Evolutionary conservation across 2,329 filamentous ascomycete genomes (phyloP).

Genomic region (Colletotrichum orchidophilum): DNA sequence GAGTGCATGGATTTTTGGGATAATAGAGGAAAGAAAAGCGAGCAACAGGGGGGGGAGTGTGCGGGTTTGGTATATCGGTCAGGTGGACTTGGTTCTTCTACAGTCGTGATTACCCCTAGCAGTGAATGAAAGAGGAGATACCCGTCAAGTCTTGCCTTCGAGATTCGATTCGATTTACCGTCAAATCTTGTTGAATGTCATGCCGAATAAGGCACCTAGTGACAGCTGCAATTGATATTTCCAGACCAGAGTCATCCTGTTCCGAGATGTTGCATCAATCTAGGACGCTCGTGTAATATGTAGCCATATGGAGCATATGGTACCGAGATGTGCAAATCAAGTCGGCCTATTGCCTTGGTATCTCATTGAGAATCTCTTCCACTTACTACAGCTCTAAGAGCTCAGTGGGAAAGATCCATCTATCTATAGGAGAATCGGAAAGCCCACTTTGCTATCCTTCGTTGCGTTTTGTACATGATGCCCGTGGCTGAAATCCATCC

Average conservation of each 20-base stretch:
- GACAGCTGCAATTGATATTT: not conserved
- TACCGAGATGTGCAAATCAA: not conserved
- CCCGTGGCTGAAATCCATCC: not conserved
- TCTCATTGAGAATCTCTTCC: constrained; percentile 8
- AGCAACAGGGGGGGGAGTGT: not conserved
- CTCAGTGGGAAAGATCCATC: constrained; percentile 1
- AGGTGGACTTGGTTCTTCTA: not conserved
- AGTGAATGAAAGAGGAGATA: constrained; percentile 20
- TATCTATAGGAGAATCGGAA: constrained; percentile 13
- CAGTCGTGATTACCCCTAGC: not conserved
- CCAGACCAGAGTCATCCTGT: not conserved
- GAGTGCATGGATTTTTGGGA: not conserved
- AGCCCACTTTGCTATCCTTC: constrained; percentile 2
- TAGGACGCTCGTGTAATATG: too few relatives aligned
- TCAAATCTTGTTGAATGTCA: not conserved
- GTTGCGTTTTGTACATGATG: constrained; percentile 17
- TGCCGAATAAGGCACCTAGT: not conserved
- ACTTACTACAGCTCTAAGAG: constrained; percentile 7
- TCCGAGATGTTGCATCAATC: not conserved
- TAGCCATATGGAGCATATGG: not conserved
- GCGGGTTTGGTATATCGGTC: not conserved
- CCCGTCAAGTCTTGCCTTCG: not conserved
- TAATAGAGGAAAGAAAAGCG: not conserved
- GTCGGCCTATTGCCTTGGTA: constrained; percentile 24
- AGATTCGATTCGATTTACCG: not conserved